Percentiles rank a stretch among this genome's conserved stretches.
Evolutionary conservation across 2,329 filamentous ascomycete species (phyloP).

Genomic region (Aspergillus ustus): DNA sequence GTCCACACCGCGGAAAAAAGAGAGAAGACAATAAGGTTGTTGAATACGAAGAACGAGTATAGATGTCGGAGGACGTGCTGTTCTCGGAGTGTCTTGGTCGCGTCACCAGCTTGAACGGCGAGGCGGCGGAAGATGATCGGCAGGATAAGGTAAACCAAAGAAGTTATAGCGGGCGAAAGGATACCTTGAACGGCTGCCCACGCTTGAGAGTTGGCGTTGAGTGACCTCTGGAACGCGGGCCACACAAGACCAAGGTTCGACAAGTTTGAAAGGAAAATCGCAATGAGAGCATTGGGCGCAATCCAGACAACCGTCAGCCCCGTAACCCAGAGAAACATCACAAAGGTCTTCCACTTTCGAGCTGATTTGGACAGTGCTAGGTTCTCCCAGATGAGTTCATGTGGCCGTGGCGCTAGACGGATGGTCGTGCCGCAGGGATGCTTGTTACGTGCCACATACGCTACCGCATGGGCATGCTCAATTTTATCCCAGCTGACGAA

Average conservation of each 20-base stretch:
- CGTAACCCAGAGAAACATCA: conserved; percentile 83
- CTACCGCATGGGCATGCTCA: conserved; percentile 83
- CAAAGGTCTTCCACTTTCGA: conserved; percentile 72
- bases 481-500: conserved; percentile 95
- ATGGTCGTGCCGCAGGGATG: conserved; percentile 79
- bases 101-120: conserved; percentile 80
- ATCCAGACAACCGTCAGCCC: conserved; percentile 85
- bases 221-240: conserved; percentile 70
- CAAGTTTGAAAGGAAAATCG: conserved; percentile 89
- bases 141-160: conserved; percentile 81
- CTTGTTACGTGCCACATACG: conserved; percentile 79
- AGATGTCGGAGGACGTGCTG: conserved; percentile 88
- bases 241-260: conserved; percentile 79
- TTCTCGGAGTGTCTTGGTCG: conserved; percentile 90
- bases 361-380: conserved; percentile 72
- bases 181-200: conserved; percentile 96
- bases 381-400: conserved; percentile 96
- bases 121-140: conserved; percentile 90
- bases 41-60: conserved; percentile 96
- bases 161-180: conserved; percentile 82
- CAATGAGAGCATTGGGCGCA: conserved; percentile 90
- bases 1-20: conserved; percentile 83
- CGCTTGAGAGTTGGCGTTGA: conserved; percentile 65
- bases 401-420: conserved; percentile 78
- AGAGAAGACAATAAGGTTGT: conserved; percentile 94